phyloP scores from a whole-genome alignment of 164 flowering plant species.

The Dillenia suffruticosa region DNA sequence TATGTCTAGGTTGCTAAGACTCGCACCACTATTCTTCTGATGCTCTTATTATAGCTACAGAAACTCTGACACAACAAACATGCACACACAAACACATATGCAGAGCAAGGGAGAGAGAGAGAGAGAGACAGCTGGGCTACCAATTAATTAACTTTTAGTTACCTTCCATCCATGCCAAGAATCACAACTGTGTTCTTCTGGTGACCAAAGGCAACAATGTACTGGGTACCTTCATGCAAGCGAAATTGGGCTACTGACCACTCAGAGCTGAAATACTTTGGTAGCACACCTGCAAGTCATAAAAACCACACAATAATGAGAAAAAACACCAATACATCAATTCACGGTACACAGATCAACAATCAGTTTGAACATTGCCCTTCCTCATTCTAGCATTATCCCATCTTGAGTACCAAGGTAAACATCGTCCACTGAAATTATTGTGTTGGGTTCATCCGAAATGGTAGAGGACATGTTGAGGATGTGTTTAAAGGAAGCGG shows the following conservation, averaged over 20 bases:
- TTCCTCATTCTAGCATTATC: slow-evolving; percentile 15
- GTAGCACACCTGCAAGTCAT: slow-evolving; percentile 72
- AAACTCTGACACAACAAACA: not conserved
- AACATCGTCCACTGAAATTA: too few species aligned
- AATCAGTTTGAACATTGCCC: slow-evolving; percentile 39
- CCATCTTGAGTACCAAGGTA: too few species aligned
- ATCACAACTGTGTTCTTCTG: slow-evolving; percentile 67
- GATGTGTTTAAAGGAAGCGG: too few species aligned
- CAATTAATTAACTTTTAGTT: not conserved
- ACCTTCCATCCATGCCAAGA: slow-evolving; percentile 60
- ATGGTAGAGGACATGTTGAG: too few species aligned
- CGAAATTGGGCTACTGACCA: slow-evolving; percentile 98
- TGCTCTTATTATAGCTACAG: not conserved
- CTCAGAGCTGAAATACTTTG: slow-evolving; percentile 87
- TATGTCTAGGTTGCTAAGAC: not conserved
- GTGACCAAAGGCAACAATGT: slow-evolving; percentile 59
- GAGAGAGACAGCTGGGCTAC: not conserved
- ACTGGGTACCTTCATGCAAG: slow-evolving; percentile 74
- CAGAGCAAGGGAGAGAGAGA: not conserved
- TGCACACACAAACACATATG: not conserved
- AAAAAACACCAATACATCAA: slow-evolving; percentile 1
- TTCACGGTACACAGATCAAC: slow-evolving; percentile 20
- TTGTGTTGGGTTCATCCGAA: too few species aligned
- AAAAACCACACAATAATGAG: not conserved
- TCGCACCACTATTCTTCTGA: not conserved